phyloP scores from a whole-genome alignment of 2,329 filamentous ascomycete genomes.

The Tolypocladium guangdongense region DNA sequence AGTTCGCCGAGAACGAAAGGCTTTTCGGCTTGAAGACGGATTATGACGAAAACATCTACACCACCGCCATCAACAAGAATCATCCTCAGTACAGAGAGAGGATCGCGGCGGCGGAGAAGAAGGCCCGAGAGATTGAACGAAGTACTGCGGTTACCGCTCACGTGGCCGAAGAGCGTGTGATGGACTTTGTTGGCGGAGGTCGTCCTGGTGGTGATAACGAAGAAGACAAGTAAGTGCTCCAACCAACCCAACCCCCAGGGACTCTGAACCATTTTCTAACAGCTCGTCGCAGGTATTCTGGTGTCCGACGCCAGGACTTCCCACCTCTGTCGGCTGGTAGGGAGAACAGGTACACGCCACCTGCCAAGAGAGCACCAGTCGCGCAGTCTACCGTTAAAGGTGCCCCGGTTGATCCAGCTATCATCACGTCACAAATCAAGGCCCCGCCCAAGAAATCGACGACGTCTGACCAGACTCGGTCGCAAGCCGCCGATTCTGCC shows the following conservation, averaged over 20 bases:
- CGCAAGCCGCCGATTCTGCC: slow-evolving; percentile 12
- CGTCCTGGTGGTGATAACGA: slow-evolving; percentile 67
- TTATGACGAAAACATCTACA: slow-evolving; percentile 93
- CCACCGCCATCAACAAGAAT: slow-evolving; percentile 75
- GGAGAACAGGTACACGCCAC: slow-evolving; percentile 76
- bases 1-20: slow-evolving; percentile 82
- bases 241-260: neutral
- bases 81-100: slow-evolving; percentile 74
- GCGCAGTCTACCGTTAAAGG: slow-evolving; percentile 63
- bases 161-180: slow-evolving; percentile 78
- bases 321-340: slow-evolving; percentile 46
- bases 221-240: slow-evolving; percentile 64
- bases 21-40: slow-evolving; percentile 81
- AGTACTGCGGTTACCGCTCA: slow-evolving; percentile 66
- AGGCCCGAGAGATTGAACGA: slow-evolving; percentile 82
- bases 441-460: slow-evolving; percentile 26
- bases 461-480: slow-evolving; percentile 12
- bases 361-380: slow-evolving; percentile 71
- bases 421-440: slow-evolving; percentile 76
- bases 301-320: slow-evolving; percentile 69
- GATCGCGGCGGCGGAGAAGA: slow-evolving; percentile 66
- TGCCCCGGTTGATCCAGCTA: slow-evolving; percentile 74
- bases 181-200: slow-evolving; percentile 51
- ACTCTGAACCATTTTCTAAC: slow-evolving; percentile 7
- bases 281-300: slow-evolving; percentile 59